Conservation (phyloP, 176 grass and related monocot species). For the Chrysopogon serrulatus region DNA sequence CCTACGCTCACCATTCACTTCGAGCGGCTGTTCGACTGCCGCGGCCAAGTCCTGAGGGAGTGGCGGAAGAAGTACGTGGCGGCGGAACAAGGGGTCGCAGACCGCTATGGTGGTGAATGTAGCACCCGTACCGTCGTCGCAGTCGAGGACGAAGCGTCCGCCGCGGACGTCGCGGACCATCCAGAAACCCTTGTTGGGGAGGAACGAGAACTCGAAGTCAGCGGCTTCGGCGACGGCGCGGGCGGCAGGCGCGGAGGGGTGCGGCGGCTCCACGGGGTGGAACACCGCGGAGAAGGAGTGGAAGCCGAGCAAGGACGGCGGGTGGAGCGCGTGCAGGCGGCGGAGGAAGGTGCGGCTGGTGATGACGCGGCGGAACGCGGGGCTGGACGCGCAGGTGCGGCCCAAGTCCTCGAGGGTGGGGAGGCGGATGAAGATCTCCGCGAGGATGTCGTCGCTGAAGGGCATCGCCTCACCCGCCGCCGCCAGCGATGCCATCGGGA, state of each 20-base stretch:
- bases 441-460: slow-evolving; percentile 16
- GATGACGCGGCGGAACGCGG: slow-evolving; percentile 9
- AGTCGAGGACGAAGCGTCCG: slow-evolving; percentile 31
- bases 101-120: slow-evolving; percentile 19
- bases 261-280: not conserved
- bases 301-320: slow-evolving; percentile 8
- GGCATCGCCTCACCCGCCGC: not conserved
- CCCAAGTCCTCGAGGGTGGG: slow-evolving; percentile 17
- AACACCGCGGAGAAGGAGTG: not conserved
- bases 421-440: slow-evolving; percentile 30
- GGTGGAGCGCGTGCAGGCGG: slow-evolving; percentile 29
- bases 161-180: slow-evolving; percentile 21
- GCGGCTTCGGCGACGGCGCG: slow-evolving; percentile 7
- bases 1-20: slow-evolving; percentile 2
- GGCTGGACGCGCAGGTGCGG: slow-evolving; percentile 10
- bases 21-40: slow-evolving; percentile 6
- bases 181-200: slow-evolving; percentile 7
- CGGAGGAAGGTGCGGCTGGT: slow-evolving; percentile 20
- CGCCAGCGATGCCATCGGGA: too few relatives aligned
- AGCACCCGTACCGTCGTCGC: not conserved
- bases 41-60: not conserved
- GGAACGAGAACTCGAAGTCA: slow-evolving; percentile 32
- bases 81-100: slow-evolving; percentile 18
- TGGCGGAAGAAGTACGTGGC: not conserved
- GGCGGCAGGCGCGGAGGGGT: not conserved